A percentile compares a stretch with the other conserved stretches of the same genome.
Evolutionary conservation across 371 early-diverging fungal genomes (phyloP).

Genomic region (Syncephalastrum sp.): DNA sequence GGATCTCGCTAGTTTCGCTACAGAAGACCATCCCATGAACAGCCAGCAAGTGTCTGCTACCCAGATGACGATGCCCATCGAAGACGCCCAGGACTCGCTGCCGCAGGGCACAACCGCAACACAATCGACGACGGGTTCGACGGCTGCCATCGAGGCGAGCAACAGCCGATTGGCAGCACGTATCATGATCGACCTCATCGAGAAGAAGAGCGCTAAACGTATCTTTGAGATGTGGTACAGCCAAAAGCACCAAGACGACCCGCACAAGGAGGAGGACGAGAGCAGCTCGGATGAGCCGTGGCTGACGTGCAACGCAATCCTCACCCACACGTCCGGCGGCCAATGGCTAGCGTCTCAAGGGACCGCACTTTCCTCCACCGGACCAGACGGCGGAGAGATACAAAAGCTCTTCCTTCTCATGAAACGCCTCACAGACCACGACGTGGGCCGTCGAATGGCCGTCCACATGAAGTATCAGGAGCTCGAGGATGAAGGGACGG

Average conservation of each 20-base stretch:
- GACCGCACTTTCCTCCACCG: constrained; percentile 4
- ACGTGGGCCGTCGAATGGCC: constrained; percentile 39
- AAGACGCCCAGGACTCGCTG: background rate
- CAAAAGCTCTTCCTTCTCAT: constrained; percentile 34
- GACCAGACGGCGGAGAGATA: constrained; percentile 29
- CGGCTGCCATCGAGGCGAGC: constrained; percentile 8
- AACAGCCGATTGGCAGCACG: constrained; percentile 35
- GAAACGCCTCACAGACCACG: constrained; percentile 40
- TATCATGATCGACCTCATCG: constrained; percentile 39
- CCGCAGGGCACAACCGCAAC: constrained; percentile 5
- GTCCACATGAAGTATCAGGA: constrained; percentile 55
- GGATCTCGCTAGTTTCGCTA: constrained; percentile 34
- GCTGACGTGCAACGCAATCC: constrained; percentile 26
- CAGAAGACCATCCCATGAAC: constrained; percentile 12
- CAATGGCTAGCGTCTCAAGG: background rate
- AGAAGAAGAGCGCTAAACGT: constrained; percentile 35
- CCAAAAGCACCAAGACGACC: constrained; percentile 17
- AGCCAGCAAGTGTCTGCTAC: constrained; percentile 5
- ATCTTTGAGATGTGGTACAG: constrained; percentile 37
- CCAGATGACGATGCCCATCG: constrained; percentile 9
- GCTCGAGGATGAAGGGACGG: constrained; percentile 54
- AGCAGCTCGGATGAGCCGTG: constrained; percentile 21
- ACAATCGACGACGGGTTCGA: constrained; percentile 2
- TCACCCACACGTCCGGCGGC: background rate
- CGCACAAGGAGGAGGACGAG: background rate